A percentile compares a stretch with the other conserved stretches of the same genome.
Conservation (phyloP, 2,329 filamentous ascomycete species). For the Tolypocladium paradoxum region DNA sequence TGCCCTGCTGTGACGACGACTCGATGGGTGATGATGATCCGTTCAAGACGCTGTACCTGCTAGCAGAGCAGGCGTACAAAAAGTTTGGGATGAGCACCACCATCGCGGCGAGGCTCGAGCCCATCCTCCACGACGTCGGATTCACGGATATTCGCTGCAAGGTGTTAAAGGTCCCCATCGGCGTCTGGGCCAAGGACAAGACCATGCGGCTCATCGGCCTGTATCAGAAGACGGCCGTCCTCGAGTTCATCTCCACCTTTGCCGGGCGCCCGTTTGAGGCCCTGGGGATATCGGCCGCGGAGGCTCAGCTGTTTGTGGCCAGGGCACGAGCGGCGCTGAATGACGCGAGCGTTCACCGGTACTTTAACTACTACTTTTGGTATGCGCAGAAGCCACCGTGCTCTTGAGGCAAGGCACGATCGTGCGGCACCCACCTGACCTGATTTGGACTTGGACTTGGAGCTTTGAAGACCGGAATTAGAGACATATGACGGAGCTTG, state of each 20-base stretch:
- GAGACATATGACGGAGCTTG: too few relatives aligned
- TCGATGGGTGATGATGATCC: constrained; percentile 12
- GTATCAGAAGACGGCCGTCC: constrained; percentile 25
- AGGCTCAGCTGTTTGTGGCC: constrained; percentile 18
- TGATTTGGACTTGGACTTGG: too few relatives aligned
- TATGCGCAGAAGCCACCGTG: constrained; percentile 22
- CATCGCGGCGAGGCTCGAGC: constrained; percentile 8
- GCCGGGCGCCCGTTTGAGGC: constrained; percentile 22
- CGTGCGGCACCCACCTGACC: too few relatives aligned
- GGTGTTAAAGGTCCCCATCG: constrained; percentile 26
- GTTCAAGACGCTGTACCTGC: constrained; percentile 4
- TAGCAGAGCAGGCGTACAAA: constrained; percentile 5
- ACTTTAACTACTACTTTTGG: constrained; percentile 24
- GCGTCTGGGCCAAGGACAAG: constrained; percentile 21
- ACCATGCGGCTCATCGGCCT: constrained; percentile 25
- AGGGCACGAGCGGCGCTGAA: constrained; percentile 13
- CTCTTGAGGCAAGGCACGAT: too few relatives aligned
- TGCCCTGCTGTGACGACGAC: constrained; percentile 23
- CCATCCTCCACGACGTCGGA: constrained; percentile 6
- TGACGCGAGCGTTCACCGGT: constrained; percentile 21
- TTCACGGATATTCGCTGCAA: constrained; percentile 17
- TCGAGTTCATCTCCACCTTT: constrained; percentile 25
- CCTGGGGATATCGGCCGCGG: constrained; percentile 14
- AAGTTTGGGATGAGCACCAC: constrained; percentile 9
- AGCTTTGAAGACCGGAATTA: too few relatives aligned